Conservation (phyloP, 1,284 basidiomycete genomes). For the Pseudozyma hubeiensis region DNA sequence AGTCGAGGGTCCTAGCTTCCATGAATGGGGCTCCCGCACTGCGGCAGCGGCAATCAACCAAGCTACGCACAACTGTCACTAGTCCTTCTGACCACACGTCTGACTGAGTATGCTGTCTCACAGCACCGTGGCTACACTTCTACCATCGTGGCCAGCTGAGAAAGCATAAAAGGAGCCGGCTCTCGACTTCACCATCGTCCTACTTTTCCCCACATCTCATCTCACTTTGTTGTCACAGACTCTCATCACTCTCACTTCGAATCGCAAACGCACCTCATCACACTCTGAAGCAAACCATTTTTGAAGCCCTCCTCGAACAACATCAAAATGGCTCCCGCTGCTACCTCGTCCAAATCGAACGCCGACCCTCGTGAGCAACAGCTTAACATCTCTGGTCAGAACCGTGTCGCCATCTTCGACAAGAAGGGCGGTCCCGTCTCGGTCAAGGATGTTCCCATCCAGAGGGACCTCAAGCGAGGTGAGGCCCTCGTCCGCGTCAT, state of each 20-base stretch:
- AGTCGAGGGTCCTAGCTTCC: not conserved
- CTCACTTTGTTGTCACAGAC: not conserved
- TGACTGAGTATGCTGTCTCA: too few species aligned
- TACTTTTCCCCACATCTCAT: not conserved
- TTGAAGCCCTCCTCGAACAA: not conserved
- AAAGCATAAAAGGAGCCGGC: slow-evolving; percentile 8
- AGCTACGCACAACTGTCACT: too few species aligned
- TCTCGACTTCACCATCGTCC: not conserved
- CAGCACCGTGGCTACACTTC: not conserved
- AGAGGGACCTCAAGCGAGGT: slow-evolving; percentile 78
- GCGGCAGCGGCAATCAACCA: too few species aligned
- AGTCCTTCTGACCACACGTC: too few species aligned
- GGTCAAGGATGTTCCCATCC: slow-evolving; percentile 71
- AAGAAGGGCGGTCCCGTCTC: slow-evolving; percentile 57
- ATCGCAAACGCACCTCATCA: not conserved
- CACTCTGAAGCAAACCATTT: not conserved
- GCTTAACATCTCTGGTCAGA: slow-evolving; percentile 43
- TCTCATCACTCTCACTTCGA: not conserved
- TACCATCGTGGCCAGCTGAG: not conserved
- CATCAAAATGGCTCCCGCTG: slow-evolving; percentile 42
- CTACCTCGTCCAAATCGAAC: slow-evolving; percentile 26
- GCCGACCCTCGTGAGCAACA: slow-evolving; percentile 53
- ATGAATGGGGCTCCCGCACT: slow-evolving; percentile 3
- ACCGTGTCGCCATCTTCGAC: slow-evolving; percentile 56
- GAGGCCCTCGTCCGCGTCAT: slow-evolving; percentile 83